Conservation (phyloP, 2,329 filamentous ascomycete species). For the Elsinoe batatas region DNA sequence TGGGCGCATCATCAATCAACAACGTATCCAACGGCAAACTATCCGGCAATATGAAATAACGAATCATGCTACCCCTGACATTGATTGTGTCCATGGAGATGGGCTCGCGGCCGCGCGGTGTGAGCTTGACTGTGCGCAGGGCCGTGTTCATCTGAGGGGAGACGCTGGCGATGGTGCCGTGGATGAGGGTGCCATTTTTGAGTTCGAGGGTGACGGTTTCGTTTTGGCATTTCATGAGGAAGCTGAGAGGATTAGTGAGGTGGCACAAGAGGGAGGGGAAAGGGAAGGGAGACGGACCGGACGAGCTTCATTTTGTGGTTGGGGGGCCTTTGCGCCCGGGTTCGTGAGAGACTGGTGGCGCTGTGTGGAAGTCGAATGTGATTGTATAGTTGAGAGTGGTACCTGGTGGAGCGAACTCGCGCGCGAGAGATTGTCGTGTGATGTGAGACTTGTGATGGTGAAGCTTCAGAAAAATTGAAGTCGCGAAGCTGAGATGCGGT, state of each 20-base stretch:
- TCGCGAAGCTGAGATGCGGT: not conserved
- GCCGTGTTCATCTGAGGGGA: conserved; percentile 98
- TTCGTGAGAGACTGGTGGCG: not conserved
- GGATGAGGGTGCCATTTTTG: conserved; percentile 95
- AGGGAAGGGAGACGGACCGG: conserved; percentile 49
- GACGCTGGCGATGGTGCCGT: conserved; percentile 93
- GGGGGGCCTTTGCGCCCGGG: not conserved
- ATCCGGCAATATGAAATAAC: conserved; percentile 94
- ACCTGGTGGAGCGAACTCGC: not conserved
- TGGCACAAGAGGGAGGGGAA: conserved; percentile 28
- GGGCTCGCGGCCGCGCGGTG: conserved; percentile 73
- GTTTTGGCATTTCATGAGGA: conserved; percentile 98
- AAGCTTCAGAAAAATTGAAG: conserved; percentile 2
- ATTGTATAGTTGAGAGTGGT: not conserved
- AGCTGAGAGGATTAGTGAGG: conserved; percentile 47
- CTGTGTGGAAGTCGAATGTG: not conserved
- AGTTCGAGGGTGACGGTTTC: conserved; percentile 97
- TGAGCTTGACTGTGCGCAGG: conserved; percentile 95
- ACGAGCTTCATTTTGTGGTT: conserved; percentile 81
- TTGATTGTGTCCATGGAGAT: conserved; percentile 91
- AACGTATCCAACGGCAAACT: conserved; percentile 90
- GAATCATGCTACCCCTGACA: conserved; percentile 88
- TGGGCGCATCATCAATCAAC: conserved; percentile 89
- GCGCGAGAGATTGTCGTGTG: not conserved
- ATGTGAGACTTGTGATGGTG: not conserved